Conservation (phyloP, 176 grass and related monocot species). For the Triticum monococcum region DNA sequence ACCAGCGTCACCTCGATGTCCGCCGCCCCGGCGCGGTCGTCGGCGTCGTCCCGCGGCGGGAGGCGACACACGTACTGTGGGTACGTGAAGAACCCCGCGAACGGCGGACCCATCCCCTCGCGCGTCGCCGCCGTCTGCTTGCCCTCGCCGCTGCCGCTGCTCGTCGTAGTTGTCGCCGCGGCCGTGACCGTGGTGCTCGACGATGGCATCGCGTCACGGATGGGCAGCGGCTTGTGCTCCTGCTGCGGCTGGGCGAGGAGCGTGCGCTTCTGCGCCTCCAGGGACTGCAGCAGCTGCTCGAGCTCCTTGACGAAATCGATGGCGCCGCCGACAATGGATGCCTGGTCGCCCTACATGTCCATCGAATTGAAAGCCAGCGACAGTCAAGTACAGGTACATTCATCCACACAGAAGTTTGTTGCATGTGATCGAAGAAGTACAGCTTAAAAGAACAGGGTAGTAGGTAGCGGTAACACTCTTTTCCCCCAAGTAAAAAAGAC, state of each 20-base stretch:
- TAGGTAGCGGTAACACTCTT: background rate
- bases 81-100: conserved; percentile 83
- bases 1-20: conserved; percentile 82
- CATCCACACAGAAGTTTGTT: background rate
- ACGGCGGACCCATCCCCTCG: conserved; percentile 32
- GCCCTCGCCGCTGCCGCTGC: background rate
- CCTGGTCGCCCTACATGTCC: conserved; percentile 74
- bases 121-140: background rate
- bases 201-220: background rate
- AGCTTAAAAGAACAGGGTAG: background rate
- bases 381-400: background rate
- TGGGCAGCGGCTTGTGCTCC: background rate
- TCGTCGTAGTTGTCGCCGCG: background rate
- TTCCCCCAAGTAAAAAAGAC: background rate
- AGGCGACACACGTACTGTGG: conserved; percentile 74
- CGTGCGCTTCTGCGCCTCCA: conserved; percentile 77
- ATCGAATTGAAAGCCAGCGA: background rate
- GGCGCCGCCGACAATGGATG: conserved; percentile 87
- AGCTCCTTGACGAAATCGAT: conserved; percentile 96
- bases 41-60: conserved; percentile 24
- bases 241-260: conserved; percentile 7
- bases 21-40: conserved; percentile 42
- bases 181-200: background rate
- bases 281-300: conserved; percentile 82
- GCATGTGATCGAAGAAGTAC: background rate